Conservation (phyloP, 345 rosid species). For the Rhizophora apiculata region DNA sequence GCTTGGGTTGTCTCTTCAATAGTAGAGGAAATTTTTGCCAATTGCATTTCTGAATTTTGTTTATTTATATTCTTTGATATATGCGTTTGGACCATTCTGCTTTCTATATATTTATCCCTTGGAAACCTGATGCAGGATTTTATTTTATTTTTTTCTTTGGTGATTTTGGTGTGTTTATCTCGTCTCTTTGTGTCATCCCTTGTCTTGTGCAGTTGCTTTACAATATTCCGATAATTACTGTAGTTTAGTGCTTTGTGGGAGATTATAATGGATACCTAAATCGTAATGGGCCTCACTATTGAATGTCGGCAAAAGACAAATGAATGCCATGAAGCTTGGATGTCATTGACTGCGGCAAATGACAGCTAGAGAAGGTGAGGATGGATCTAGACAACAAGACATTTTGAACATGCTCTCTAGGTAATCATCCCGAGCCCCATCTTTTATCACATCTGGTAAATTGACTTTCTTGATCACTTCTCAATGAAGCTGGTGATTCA, state of each 20-base stretch:
- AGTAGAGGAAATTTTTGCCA: too few species aligned
- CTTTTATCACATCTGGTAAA: background rate
- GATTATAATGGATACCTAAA: too few species aligned
- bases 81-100: too few species aligned
- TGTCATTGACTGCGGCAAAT: conserved; percentile 76
- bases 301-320: conserved; percentile 68
- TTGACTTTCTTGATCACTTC: background rate
- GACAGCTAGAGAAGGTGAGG: conserved; percentile 77
- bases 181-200: too few species aligned
- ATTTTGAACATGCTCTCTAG: conserved; percentile 62
- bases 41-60: too few species aligned
- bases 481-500: background rate
- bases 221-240: background rate
- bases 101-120: too few species aligned
- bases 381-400: conserved; percentile 89
- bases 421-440: conserved; percentile 31
- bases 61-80: too few species aligned
- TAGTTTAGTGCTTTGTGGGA: too few species aligned
- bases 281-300: conserved; percentile 15
- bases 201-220: background rate
- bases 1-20: background rate
- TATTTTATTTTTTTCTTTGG: too few species aligned
- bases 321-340: conserved; percentile 99
- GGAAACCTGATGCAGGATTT: too few species aligned
- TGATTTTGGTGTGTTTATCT: too few species aligned